phyloP scores from a whole-genome alignment of 192 early-diverging fungal genomes.

The Pecoramyces ruminantium region DNA sequence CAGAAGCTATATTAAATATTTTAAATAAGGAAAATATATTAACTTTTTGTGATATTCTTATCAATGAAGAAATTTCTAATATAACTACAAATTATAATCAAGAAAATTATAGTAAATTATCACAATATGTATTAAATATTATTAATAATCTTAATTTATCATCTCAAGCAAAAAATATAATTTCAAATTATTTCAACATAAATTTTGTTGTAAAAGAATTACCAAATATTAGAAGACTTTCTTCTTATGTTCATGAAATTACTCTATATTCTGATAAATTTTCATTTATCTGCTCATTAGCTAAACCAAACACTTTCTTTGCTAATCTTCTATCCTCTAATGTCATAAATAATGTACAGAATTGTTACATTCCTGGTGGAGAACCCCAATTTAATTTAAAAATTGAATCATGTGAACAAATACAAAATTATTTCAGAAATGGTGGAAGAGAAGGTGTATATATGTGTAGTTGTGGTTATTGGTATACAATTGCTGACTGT shows the following conservation, averaged over 20 bases:
- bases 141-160: no score
- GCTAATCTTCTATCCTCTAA: not conserved
- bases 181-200: no score
- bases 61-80: not conserved
- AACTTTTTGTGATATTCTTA: not conserved
- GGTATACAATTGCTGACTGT: not conserved
- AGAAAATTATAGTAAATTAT: no score
- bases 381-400: not conserved
- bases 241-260: not conserved
- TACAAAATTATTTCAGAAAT: not conserved
- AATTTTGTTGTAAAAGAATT: no score
- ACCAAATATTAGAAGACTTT: not conserved
- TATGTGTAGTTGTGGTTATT: not conserved
- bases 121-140: no score
- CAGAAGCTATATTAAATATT: not conserved
- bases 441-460: not conserved
- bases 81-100: no score
- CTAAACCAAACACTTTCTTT: not conserved
- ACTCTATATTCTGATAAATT: not conserved
- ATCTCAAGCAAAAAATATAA: no score
- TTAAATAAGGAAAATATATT: not conserved
- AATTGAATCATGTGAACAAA: not conserved
- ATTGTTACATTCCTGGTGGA: not conserved
- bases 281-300: not conserved
- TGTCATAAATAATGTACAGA: not conserved